Conservation (phyloP, 306 rosid species). For the Quercus engelmannii region DNA sequence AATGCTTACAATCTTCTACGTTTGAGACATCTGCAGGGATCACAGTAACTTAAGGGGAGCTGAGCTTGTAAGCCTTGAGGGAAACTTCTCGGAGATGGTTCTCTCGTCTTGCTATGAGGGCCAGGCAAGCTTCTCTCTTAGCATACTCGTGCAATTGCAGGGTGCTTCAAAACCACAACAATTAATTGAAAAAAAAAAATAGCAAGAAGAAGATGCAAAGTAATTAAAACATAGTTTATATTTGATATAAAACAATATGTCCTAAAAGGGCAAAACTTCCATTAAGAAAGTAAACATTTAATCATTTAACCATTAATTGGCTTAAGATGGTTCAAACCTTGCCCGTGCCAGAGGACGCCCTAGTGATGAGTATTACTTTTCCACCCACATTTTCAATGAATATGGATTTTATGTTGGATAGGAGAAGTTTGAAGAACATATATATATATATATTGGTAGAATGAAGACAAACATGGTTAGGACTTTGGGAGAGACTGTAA, state of each 20-base stretch:
- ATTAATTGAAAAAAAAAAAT: background rate
- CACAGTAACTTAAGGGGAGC: slow-evolving; percentile 39
- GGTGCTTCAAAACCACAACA: slow-evolving; percentile 26
- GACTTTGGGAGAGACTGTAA: slow-evolving; percentile 25
- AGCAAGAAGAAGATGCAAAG: background rate
- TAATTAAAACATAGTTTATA: background rate
- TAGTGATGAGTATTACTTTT: slow-evolving; percentile 57
- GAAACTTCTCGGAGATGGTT: slow-evolving; percentile 37
- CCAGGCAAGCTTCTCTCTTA: slow-evolving; percentile 44
- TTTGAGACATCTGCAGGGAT: slow-evolving; percentile 45
- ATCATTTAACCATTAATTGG: background rate
- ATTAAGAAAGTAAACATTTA: background rate
- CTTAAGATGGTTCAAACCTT: slow-evolving; percentile 31
- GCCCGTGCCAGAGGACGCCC: slow-evolving; percentile 59
- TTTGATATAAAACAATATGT: no score
- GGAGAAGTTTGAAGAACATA: slow-evolving; percentile 30
- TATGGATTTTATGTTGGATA: slow-evolving; percentile 3
- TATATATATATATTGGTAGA: slow-evolving; percentile 23
- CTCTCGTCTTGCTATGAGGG: slow-evolving; percentile 47
- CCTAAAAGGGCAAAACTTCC: background rate
- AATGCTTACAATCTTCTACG: slow-evolving; percentile 32
- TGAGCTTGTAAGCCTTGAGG: slow-evolving; percentile 14
- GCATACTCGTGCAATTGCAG: slow-evolving; percentile 41
- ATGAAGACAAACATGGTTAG: slow-evolving; percentile 14
- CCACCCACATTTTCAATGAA: slow-evolving; percentile 44